Evolutionary conservation across 2,329 filamentous ascomycete species (phyloP).

Genomic region (Colletotrichum sp.): DNA sequence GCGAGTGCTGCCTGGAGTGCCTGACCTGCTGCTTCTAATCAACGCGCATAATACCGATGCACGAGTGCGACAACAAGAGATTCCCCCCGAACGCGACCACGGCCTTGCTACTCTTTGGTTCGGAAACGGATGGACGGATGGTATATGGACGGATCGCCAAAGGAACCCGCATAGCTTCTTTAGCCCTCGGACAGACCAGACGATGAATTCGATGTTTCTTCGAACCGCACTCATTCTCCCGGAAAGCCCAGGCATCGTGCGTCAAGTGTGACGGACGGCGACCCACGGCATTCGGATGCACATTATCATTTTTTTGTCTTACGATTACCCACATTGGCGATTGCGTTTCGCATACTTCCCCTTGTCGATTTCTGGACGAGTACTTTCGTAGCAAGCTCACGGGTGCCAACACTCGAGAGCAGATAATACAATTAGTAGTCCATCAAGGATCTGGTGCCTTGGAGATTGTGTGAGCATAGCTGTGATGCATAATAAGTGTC

Average conservation of each 20-base stretch:
- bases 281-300: background rate
- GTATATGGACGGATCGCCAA: background rate
- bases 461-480: background rate
- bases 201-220: background rate
- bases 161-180: background rate
- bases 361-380: background rate
- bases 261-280: background rate
- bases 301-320: background rate
- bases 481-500: background rate
- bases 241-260: background rate
- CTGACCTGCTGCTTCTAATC: slow-evolving; percentile 42
- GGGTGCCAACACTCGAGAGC: background rate
- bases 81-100: slow-evolving; percentile 9
- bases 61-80: background rate
- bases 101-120: slow-evolving; percentile 2
- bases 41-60: background rate
- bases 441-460: background rate
- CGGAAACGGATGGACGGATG: background rate
- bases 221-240: background rate
- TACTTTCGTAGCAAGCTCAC: background rate
- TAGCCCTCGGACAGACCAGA: background rate
- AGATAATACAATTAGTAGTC: background rate
- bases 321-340: slow-evolving; percentile 13
- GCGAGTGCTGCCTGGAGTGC: slow-evolving; percentile 48
- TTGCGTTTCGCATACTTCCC: slow-evolving; percentile 1